These are phyloP conservation scores for Phytophthora agathidicida DNA, from an alignment of 352 stramenopile genomes.

Conservation along the genomic window DNA sequence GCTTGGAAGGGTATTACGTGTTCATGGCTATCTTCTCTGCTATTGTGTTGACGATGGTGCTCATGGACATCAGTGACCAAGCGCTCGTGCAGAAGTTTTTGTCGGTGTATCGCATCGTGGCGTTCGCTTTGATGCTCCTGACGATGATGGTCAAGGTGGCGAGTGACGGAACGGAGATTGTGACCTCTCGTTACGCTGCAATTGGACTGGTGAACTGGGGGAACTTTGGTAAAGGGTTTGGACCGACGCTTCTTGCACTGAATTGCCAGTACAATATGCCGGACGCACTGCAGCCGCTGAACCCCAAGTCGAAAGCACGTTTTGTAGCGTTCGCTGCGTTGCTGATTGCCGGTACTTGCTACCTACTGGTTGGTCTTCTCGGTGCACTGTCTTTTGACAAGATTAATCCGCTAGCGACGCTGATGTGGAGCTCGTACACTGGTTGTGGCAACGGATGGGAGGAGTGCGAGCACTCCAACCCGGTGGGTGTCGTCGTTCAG, in stretches of 20 bases:
- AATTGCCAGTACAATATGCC: conserved; percentile 92
- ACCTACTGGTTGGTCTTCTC: conserved; percentile 76
- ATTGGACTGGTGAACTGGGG: conserved; percentile 76
- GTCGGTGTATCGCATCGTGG: conserved; percentile 81
- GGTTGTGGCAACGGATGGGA: conserved; percentile 84
- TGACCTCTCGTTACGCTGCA: conserved; percentile 45
- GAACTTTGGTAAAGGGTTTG: conserved; percentile 86
- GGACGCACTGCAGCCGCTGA: conserved; percentile 78
- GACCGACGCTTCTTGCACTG: conserved; percentile 80
- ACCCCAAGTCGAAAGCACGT: conserved; percentile 67
- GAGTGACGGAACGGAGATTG: conserved; percentile 54
- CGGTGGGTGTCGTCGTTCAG: conserved; percentile 66
- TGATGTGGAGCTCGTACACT: conserved; percentile 85
- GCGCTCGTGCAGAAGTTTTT: conserved; percentile 83
- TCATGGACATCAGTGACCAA: conserved; percentile 87
- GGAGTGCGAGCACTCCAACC: conserved; percentile 50
- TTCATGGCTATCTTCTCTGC: conserved; percentile 79
- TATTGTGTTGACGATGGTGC: conserved; percentile 81
- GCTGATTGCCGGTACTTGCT: conserved; percentile 71
- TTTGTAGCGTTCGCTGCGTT: conserved; percentile 70
- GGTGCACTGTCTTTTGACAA: conserved; percentile 78
- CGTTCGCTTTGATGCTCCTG: conserved; percentile 76
- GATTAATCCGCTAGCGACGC: conserved; percentile 76
- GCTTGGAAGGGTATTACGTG: conserved; percentile 75
- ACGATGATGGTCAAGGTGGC: conserved; percentile 78